Base-by-base conservation (phyloP, 805 yeast species). In the Cyberlindnera petersonii region DNA sequence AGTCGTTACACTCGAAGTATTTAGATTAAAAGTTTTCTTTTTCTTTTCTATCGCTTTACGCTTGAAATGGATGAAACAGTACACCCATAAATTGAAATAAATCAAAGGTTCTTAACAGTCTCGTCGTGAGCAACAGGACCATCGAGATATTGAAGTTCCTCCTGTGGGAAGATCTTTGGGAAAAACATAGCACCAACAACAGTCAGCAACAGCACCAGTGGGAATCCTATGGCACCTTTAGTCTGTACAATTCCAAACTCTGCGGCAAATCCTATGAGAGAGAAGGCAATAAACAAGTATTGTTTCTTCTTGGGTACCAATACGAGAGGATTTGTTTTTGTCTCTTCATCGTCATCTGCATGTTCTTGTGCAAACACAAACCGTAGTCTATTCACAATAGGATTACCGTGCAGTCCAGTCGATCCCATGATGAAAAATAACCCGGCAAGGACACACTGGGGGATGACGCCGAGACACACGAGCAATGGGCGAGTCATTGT, bases 381-480 rank as follows among this genome's bases (percentile, higher is more conserved):
- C 23, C 82, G 57, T 4, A 91, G 63, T 42, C 84, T 72, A 37
- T 72, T 67, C 4, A 82, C 67, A 5, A 91, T 75, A 4, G 69
- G 79, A 53, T 85, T 86, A 5, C 70, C 75, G 42, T 81, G 69
- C 16, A 91, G 56, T 0, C 96, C 95, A 1, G 82, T 75, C 1
- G 86, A 68, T 0, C 96, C 97, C 98, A 91, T 91, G 44, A 86
- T 77, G 70, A 88, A 89, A 58, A 93, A 91, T 33, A 93, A 67
- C 0, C 98, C 98, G 0, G 96, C 85, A 15, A 91, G 66, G 1
- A 91, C 95, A 7, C 94, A 93, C 57, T 91, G 97, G 0, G 98
- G 98, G 20, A 91, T 83, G 22, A 78, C 65, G 0, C 89, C 91
- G 22, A 93, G 64, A 8, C 93, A 91, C 0, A 79, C 69, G 43